Conservation (phyloP, 177 flowering plant genomes). For the Vitis hybrid region DNA sequence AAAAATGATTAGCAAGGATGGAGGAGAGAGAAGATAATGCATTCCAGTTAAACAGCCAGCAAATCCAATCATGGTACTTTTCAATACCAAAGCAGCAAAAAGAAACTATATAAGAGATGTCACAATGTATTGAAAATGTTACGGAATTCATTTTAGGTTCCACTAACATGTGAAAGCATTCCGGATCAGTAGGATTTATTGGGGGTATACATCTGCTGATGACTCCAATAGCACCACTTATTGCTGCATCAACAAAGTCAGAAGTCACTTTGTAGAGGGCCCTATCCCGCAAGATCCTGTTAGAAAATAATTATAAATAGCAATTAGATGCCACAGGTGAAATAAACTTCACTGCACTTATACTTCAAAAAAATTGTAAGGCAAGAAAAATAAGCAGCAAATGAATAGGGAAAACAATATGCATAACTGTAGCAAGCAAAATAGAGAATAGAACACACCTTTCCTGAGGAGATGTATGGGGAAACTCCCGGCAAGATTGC, state of each 20-base stretch:
- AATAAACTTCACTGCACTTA: too few relatives aligned
- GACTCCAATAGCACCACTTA: conserved; percentile 93
- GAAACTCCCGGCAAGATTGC: conserved; percentile 96
- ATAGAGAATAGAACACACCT: conserved; percentile 44
- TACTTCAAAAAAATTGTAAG: neutral
- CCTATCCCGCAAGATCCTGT: conserved; percentile 90
- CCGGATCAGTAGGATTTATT: conserved; percentile 99
- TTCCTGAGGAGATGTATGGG: conserved; percentile 81
- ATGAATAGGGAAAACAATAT: neutral
- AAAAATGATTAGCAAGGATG: too few relatives aligned
- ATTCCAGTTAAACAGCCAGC: neutral
- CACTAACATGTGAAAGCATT: conserved; percentile 99
- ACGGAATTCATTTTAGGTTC: neutral
- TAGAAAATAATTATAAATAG: conserved; percentile 15
- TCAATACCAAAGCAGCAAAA: neutral
- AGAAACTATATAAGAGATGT: neutral
- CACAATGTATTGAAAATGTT: neutral
- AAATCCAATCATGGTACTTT: neutral
- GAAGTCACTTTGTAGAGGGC: conserved; percentile 97
- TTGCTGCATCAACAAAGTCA: conserved; percentile 97
- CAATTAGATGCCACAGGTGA: too few relatives aligned
- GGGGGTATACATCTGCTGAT: conserved; percentile 98
- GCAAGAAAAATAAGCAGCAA: neutral
- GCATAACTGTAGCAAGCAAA: neutral
- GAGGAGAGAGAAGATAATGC: too few relatives aligned